Conservation (phyloP, 2,329 filamentous ascomycete genomes). For the Claviceps sp. region DNA sequence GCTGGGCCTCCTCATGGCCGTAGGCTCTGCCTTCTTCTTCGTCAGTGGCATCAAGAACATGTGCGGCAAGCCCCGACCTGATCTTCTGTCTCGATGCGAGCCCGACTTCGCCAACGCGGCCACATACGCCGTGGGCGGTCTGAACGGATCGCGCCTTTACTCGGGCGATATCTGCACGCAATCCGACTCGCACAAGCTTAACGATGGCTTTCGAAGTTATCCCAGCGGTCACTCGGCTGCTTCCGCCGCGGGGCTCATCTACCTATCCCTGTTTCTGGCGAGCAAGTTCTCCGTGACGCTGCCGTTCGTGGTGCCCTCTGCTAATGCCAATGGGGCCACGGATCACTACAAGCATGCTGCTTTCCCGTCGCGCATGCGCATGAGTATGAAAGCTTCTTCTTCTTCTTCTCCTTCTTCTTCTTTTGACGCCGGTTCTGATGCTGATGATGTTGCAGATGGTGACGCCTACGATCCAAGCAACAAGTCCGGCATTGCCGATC, state of each 20-base stretch:
- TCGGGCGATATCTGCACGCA: conserved; percentile 64
- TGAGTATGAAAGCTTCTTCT: background rate
- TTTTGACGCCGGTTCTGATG: background rate
- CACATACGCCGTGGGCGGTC: conserved; percentile 49
- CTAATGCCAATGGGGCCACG: conserved; percentile 24
- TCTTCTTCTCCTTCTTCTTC: background rate
- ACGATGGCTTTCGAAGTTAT: conserved; percentile 78
- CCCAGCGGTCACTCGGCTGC: conserved; percentile 44
- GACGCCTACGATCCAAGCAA: conserved; percentile 18
- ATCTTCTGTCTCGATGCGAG: conserved; percentile 66
- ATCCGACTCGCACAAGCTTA: conserved; percentile 42
- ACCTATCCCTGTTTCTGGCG: conserved; percentile 76
- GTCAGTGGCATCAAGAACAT: conserved; percentile 77
- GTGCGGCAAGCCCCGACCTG: conserved; percentile 60
- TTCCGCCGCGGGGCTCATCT: conserved; percentile 67
- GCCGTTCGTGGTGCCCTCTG: conserved; percentile 47
- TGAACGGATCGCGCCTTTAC: conserved; percentile 54
- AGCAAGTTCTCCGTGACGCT: conserved; percentile 67
- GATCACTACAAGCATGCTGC: conserved; percentile 45
- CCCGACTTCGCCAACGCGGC: conserved; percentile 56
- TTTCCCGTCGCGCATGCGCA: conserved; percentile 54
- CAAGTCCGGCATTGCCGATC: conserved; percentile 11
- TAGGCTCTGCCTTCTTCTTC: conserved; percentile 63
- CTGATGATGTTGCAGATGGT: conserved; percentile 22
- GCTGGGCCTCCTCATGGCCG: conserved; percentile 64